phyloP scores from a whole-genome alignment of 306 rosid species.

The Luffa aegyptiaca region DNA sequence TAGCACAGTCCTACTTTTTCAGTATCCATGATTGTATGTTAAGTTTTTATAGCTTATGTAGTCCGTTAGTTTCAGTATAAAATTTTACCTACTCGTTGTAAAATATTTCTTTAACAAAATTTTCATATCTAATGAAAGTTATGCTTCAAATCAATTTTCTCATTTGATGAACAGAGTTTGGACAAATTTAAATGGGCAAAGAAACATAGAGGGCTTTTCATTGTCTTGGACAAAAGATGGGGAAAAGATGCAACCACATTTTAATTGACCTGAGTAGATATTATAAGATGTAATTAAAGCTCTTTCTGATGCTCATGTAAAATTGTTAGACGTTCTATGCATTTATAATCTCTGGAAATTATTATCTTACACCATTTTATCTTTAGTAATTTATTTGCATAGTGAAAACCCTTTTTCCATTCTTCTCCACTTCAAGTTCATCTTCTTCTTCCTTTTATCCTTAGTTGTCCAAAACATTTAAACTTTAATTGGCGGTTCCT shows the following conservation, averaged over 20 bases:
- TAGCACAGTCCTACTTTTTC: neutral
- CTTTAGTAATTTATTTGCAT: neutral
- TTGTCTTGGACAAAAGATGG: neutral
- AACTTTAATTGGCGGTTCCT: neutral
- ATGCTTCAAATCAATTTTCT: neutral
- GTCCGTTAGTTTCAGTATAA: neutral
- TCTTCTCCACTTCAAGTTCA: neutral
- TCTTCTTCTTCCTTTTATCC: neutral
- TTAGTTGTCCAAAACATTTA: neutral
- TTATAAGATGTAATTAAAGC: neutral
- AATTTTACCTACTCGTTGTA: neutral
- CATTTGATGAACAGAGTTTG: neutral
- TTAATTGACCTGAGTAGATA: neutral
- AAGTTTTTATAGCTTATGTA: neutral
- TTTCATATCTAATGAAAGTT: neutral
- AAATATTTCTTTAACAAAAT: neutral
- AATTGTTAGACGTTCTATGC: neutral
- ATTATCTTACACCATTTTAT: neutral
- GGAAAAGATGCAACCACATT: neutral
- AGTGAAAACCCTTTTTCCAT: neutral
- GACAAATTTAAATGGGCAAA: neutral
- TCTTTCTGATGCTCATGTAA: neutral
- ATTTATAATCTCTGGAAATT: neutral
- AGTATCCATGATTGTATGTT: neutral
- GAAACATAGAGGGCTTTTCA: neutral